Evolutionary conservation across 1,139 yeast species (phyloP), one percentile per base, ranked within the genome.

Genomic region (Nakaseomyces glabratus): DNA sequence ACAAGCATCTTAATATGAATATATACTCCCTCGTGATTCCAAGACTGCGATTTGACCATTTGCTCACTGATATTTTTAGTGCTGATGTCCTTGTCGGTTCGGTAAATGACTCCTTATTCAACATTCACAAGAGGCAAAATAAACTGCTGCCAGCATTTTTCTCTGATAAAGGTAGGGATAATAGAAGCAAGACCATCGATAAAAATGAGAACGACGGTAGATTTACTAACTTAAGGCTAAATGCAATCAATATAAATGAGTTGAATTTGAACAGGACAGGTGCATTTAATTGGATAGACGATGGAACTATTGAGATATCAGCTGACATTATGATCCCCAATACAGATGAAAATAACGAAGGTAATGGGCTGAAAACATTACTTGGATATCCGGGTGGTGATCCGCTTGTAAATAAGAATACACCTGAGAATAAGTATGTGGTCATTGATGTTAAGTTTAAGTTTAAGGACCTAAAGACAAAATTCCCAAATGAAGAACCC

Each of bases 81-180:
- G 82, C 86, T 11, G 68, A 68, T 39, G 74, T 77, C 36, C 76
- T 78, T 19, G 74, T 80, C 12, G 93, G 93, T 1, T 73, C 86
- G 1, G 65, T 80, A 10, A 79, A 80, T 48, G 79, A 79, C 39
- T 73, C 90, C 0, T 64, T 81, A 61, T 80, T 80, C 58, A 78
- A 85, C 2, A 68, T 81, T 15, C 90, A 80, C 47, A 78, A 78
- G 45, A 61, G 73, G 40, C 76, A 71, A 43, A 66, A 68, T 39
- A 63, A 63, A 38, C 48, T 62, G 36, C 67, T 69, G 0, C 28
- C 32, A 6, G 26, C 28, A 4, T 22, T 11, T 17, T 15, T 19
- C 28, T 15, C 12, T 7, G 30, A 19, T 19, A 19, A 10, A 10
- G 21, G 21, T 28, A 17, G 13, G n/a, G 31, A 28, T 7, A 17